phyloP scores from a whole-genome alignment of 495 filamentous ascomycete species.

The Aspergillus ostianus region DNA sequence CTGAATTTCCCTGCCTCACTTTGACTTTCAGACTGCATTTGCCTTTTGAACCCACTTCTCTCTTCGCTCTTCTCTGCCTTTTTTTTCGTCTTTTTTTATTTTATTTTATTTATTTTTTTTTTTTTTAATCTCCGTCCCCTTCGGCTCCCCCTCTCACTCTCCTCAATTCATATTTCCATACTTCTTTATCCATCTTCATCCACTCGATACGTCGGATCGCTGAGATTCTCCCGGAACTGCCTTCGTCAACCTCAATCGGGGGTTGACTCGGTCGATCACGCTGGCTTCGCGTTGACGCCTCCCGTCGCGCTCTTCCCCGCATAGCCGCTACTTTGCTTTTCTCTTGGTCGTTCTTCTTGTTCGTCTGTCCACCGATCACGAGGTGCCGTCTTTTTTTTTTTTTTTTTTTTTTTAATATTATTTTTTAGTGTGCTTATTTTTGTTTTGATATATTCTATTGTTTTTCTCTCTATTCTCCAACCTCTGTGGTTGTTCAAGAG shows the following conservation, averaged over 20 bases:
- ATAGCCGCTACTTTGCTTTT: slow-evolving; percentile 29
- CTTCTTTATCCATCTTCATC: background rate
- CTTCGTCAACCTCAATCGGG: slow-evolving; percentile 27
- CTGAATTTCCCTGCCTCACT: background rate
- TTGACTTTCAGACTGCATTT: slow-evolving; percentile 1
- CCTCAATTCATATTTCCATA: slow-evolving; percentile 9
- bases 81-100: background rate
- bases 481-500: too few relatives aligned
- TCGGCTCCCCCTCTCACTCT: background rate
- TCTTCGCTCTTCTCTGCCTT: background rate
- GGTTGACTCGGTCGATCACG: slow-evolving; percentile 35
- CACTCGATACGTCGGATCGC: background rate
- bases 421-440: background rate
- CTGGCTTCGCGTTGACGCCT: slow-evolving; percentile 36
- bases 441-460: background rate
- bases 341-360: slow-evolving; percentile 10
- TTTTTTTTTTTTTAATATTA: background rate
- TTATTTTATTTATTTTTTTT: background rate
- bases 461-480: too few relatives aligned
- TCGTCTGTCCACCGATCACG: slow-evolving; percentile 23
- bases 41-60: background rate
- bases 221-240: slow-evolving; percentile 5
- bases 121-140: background rate
- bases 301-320: slow-evolving; percentile 41
- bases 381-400: slow-evolving; percentile 11